Evolutionary conservation across 208 protist species (phyloP), one percentile per base, ranked within the genome.

Genomic region (Zelonia costaricensis): DNA sequence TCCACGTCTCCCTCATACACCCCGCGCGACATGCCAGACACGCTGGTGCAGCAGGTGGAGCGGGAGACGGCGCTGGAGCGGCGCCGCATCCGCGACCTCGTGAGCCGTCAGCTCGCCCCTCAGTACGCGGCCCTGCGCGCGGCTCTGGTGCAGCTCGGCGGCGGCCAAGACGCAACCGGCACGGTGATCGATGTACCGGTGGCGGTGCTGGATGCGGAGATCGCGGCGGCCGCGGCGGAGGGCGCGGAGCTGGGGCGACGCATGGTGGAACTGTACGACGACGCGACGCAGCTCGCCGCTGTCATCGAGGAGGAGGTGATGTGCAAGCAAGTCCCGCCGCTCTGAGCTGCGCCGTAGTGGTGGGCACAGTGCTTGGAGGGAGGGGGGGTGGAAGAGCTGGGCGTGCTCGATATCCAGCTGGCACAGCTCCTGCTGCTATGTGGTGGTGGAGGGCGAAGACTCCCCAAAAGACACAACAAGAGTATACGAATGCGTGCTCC

Each of bases 181-280:
- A 62, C 55, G 13, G 51, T 84, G 18, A 72, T 83, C 10, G 89
- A 95, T 56, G 65, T 84, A 1, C 84, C 84, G 9, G 61, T 89
- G 13, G 69, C 35, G 23, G 52, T 64, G 38, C 67, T 95, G 7
- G 86, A 95, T 49, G 43, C 57, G 10, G 81, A 91, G 3, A 88
- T 93, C 67, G 80, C 59, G n/a, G 51, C 51, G 12, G 61, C 85
- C 1, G 69, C 76, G 7, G 53, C 76, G 7, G 84, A 92, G 67
- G 84, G 72, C 42, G 61, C 77, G 18, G 66, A 63, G 22, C 53
- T 86, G 30, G 89, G 80, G 36, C 56, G 74, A 20, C 66, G 56
- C 25, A 90, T 95, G 75, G 45, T 95, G 12, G 47, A 73, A 22
- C 63, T 68, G 40, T 95, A 95, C 63, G 78, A 86, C 56, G 86